These are phyloP conservation scores for Colletotrichum sojae DNA, from an alignment of 2,329 filamentous ascomycete species.

Conservation along the genomic window DNA sequence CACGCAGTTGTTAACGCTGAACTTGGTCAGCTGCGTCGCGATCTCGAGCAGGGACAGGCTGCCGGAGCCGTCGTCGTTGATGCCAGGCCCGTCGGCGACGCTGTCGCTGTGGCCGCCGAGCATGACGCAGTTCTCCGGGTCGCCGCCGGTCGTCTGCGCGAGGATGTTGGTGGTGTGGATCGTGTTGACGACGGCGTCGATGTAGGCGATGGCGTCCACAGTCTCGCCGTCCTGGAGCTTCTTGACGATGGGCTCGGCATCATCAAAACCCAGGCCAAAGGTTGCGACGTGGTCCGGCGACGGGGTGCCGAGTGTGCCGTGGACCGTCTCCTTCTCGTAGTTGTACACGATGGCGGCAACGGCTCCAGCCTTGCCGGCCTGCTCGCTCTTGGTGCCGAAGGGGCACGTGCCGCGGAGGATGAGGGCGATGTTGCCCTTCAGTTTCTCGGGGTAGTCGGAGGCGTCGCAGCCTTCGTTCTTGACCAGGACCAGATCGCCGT, in stretches of 20 bases:
- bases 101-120: slow-evolving; percentile 76
- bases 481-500: slow-evolving; percentile 72
- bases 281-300: slow-evolving; percentile 74
- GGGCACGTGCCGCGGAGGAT: slow-evolving; percentile 78
- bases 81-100: slow-evolving; percentile 76
- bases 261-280: slow-evolving; percentile 74
- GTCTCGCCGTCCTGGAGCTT: slow-evolving; percentile 65
- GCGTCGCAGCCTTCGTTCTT: slow-evolving; percentile 74
- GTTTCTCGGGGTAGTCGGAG: slow-evolving; percentile 72
- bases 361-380: slow-evolving; percentile 79
- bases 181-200: slow-evolving; percentile 69
- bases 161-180: slow-evolving; percentile 73
- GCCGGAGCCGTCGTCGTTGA: slow-evolving; percentile 85
- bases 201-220: slow-evolving; percentile 70
- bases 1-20: slow-evolving; percentile 74
- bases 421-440: slow-evolving; percentile 77
- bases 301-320: slow-evolving; percentile 78
- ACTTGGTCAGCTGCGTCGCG: slow-evolving; percentile 70
- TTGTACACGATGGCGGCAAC: slow-evolving; percentile 82
- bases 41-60: slow-evolving; percentile 74
- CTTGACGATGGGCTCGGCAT: slow-evolving; percentile 70
- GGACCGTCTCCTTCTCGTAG: slow-evolving; percentile 72
- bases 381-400: slow-evolving; percentile 79
- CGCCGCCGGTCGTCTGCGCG: slow-evolving; percentile 72
- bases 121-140: slow-evolving; percentile 75